A percentile compares a stretch with the other conserved stretches of the same genome.
Evolutionary conservation across 2,329 filamentous ascomycete species (phyloP).

Genomic region (Fusarium anguioides): DNA sequence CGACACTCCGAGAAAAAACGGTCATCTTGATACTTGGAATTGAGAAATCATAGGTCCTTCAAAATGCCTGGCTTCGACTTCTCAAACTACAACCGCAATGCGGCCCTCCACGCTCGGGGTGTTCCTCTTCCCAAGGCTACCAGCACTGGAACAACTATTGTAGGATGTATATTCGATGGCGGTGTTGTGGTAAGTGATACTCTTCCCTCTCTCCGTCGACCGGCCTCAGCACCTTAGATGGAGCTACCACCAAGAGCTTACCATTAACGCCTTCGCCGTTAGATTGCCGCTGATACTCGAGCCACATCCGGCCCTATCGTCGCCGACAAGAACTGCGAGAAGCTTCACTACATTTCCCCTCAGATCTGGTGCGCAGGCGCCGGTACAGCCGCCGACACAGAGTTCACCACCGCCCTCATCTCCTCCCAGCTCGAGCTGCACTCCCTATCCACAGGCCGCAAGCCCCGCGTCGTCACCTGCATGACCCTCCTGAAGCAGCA

Average conservation of each 20-base stretch:
- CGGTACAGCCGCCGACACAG: conserved; percentile 96
- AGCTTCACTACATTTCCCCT: conserved; percentile 97
- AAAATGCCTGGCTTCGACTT: conserved; percentile 98
- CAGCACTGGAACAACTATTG: conserved; percentile 98
- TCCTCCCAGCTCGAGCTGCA: conserved; percentile 99
- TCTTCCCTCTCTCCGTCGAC: background rate
- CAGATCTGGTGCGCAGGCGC: conserved; percentile 99
- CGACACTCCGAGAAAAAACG: conserved; percentile 10
- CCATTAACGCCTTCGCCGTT: conserved; percentile 32
- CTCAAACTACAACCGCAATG: conserved; percentile 99
- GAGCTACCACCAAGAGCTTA: conserved; percentile 20
- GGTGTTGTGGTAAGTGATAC: conserved; percentile 82
- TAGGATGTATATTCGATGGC: conserved; percentile 95
- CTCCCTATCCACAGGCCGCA: conserved; percentile 93
- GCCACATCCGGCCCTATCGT: conserved; percentile 98
- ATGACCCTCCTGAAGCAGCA: conserved; percentile 99
- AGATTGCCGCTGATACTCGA: conserved; percentile 98
- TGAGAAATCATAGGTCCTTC: conserved; percentile 40
- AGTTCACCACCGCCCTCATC: conserved; percentile 98
- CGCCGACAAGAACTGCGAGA: conserved; percentile 99
- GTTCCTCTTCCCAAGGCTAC: conserved; percentile 97
- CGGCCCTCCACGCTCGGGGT: conserved; percentile 91
- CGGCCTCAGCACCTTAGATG: background rate
- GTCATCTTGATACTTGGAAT: conserved; percentile 18
- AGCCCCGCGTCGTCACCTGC: conserved; percentile 96